These are phyloP conservation scores for Trichothecium sympodiale DNA, from an alignment of 2,329 filamentous ascomycete species.

Conservation along the genomic window DNA sequence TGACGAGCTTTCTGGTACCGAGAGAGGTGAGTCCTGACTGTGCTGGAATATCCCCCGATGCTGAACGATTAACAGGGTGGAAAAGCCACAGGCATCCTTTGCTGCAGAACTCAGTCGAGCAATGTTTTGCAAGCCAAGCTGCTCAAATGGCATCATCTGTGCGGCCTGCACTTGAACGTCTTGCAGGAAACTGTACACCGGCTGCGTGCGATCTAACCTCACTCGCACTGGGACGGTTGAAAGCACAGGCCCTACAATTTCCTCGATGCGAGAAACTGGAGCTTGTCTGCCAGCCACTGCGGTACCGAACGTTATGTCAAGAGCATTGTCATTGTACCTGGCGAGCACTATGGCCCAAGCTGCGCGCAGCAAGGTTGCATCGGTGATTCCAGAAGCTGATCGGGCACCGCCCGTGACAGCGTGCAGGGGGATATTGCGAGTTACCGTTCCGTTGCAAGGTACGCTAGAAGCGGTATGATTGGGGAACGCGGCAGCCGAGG, in stretches of 20 bases:
- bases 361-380: constrained; percentile 11
- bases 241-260: constrained; percentile 14
- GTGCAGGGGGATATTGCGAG: too few relatives aligned
- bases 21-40: too few relatives aligned
- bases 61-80: background rate
- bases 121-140: constrained; percentile 10
- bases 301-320: constrained; percentile 13
- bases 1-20: too few relatives aligned
- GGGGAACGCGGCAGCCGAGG: constrained; percentile 1
- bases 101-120: background rate
- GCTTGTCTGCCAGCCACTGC: constrained; percentile 13
- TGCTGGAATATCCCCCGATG: too few relatives aligned
- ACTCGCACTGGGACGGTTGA: background rate
- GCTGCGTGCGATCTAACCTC: constrained; percentile 1
- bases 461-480: too few relatives aligned
- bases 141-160: constrained; percentile 12
- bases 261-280: constrained; percentile 7
- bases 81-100: background rate
- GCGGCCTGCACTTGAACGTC: constrained; percentile 8
- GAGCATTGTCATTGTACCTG: constrained; percentile 6
- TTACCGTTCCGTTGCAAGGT: too few relatives aligned
- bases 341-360: constrained; percentile 16
- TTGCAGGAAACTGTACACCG: constrained; percentile 5
- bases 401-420: too few relatives aligned
- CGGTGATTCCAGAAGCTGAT: too few relatives aligned